A percentile compares a stretch with the other conserved stretches of the same genome.
These are phyloP conservation scores for Helianthus tuberosus DNA, from an alignment of 129 eudicot species.

Conservation along the genomic window DNA sequence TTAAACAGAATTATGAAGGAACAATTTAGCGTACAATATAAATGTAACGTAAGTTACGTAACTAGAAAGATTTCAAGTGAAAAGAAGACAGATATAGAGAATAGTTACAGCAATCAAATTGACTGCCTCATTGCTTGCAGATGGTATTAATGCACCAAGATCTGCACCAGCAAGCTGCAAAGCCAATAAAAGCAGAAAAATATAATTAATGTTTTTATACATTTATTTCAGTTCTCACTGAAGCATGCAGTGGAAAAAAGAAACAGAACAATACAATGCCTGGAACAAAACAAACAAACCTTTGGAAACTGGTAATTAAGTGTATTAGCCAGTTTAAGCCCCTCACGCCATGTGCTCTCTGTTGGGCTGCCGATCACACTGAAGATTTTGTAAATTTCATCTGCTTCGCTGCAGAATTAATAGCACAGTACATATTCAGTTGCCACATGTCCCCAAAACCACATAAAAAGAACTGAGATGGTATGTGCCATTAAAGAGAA, in stretches of 20 bases:
- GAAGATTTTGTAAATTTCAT: conserved; percentile 84
- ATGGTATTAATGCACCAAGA: conserved; percentile 66
- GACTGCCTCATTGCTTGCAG: conserved; percentile 77
- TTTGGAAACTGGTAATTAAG: conserved; percentile 80
- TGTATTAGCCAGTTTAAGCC: conserved; percentile 62
- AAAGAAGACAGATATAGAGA: background rate
- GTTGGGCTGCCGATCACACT: conserved; percentile 78
- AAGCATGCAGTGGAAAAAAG: background rate
- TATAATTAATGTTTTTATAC: conserved; percentile 3
- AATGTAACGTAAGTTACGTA: background rate
- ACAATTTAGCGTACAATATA: background rate
- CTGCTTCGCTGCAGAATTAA: conserved; percentile 62
- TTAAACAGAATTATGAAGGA: background rate
- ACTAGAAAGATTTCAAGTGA: conserved; percentile 7
- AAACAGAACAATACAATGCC: background rate
- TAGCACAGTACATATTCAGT: conserved; percentile 12
- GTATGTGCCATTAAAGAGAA: background rate
- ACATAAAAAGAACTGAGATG: background rate
- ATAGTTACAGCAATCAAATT: conserved; percentile 64
- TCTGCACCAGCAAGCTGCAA: conserved; percentile 69
- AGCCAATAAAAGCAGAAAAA: background rate
- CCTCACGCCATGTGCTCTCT: conserved; percentile 56
- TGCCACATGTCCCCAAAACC: background rate
- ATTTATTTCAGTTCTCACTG: background rate
- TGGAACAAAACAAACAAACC: conserved; percentile 39